Percentiles rank a stretch among this genome's conserved stretches.
Conservation (phyloP, 352 stramenopile genomes). For the Pythium pectinolyticum region DNA sequence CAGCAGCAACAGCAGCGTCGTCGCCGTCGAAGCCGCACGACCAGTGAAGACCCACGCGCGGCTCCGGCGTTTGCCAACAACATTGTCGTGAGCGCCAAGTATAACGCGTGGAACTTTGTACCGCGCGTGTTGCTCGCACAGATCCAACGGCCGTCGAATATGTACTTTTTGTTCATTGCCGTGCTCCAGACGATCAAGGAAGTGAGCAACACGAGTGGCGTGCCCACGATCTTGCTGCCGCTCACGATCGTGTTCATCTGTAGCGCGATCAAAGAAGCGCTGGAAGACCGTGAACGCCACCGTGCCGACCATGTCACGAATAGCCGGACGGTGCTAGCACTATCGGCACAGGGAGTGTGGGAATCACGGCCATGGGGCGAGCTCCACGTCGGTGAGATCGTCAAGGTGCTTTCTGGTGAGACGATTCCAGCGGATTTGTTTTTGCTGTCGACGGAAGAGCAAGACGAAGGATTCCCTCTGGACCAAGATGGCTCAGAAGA, state of each 20-base stretch:
- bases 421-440: conserved; percentile 75
- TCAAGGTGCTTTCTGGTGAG: conserved; percentile 71
- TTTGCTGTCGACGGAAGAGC: conserved; percentile 53
- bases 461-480: conserved; percentile 37
- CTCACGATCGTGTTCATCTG: conserved; percentile 79
- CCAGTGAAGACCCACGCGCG: conserved; percentile 16
- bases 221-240: conserved; percentile 77
- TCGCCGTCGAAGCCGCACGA: conserved; percentile 14
- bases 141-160: conserved; percentile 70
- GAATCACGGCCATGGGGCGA: conserved; percentile 60
- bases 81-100: conserved; percentile 81
- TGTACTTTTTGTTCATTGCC: conserved; percentile 88
- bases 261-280: conserved; percentile 75
- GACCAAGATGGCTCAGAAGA: conserved; percentile 22
- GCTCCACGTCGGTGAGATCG: conserved; percentile 75
- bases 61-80: conserved; percentile 51
- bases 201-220: conserved; percentile 84
- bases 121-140: conserved; percentile 75
- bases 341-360: conserved; percentile 50
- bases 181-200: conserved; percentile 79
- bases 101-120: conserved; percentile 76
- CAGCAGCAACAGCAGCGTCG: conserved; percentile 1
- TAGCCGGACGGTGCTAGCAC: conserved; percentile 49
- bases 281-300: conserved; percentile 84
- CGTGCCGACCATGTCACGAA: conserved; percentile 73